Conservation (phyloP, 768 basidiomycete species). For the Russula dissimulans region DNA sequence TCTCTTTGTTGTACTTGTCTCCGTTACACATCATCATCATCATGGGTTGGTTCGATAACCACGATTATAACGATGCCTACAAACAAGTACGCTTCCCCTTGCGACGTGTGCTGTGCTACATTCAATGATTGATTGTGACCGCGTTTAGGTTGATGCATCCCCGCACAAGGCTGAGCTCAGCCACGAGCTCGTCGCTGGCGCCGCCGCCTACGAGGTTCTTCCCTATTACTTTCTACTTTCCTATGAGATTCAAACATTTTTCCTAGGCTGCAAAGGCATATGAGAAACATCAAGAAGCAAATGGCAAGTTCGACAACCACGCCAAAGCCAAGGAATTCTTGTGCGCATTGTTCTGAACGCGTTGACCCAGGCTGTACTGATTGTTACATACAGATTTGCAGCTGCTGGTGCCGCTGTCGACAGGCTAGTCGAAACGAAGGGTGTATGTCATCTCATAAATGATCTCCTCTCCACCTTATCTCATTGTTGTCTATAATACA, state of each 20-base stretch:
- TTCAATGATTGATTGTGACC: neutral
- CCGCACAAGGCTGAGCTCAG: slow-evolving; percentile 44
- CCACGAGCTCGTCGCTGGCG: slow-evolving; percentile 60
- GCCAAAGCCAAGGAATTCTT: slow-evolving; percentile 48
- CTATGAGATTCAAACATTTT: slow-evolving; percentile 19
- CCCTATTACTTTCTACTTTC: neutral
- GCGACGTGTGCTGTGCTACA: neutral
- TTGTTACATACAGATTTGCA: slow-evolving; percentile 12
- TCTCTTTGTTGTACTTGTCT: neutral
- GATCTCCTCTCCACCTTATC: neutral
- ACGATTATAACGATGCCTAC: neutral
- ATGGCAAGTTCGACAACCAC: slow-evolving; percentile 45
- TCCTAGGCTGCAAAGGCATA: slow-evolving; percentile 53
- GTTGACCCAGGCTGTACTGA: neutral
- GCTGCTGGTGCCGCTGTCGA: slow-evolving; percentile 45
- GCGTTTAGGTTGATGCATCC: neutral
- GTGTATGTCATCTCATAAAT: slow-evolving; percentile 26
- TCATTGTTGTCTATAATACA: too few species aligned
- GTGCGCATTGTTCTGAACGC: slow-evolving; percentile 21
- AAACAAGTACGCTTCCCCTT: neutral
- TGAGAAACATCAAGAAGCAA: slow-evolving; percentile 39
- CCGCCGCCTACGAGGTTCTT: slow-evolving; percentile 52
- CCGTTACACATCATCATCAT: neutral
- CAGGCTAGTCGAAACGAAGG: slow-evolving; percentile 48
- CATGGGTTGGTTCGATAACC: neutral